These are phyloP conservation scores for Alternaria triticimaculans DNA, from an alignment of 2,329 filamentous ascomycete species.

Conservation along the genomic window DNA sequence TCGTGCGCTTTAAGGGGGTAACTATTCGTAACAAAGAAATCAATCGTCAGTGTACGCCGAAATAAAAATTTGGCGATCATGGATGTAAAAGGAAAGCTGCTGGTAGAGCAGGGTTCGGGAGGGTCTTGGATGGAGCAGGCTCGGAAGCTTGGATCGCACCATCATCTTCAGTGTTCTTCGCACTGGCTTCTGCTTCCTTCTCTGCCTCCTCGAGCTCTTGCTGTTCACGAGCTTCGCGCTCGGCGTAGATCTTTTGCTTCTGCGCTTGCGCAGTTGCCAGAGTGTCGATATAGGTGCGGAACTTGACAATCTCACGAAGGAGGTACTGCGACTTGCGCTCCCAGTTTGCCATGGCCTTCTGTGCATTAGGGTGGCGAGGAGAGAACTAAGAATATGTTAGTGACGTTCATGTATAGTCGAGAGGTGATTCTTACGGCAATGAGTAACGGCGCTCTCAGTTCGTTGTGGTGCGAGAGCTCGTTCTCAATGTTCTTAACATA, in stretches of 20 bases:
- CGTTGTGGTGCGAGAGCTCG: constrained; percentile 86
- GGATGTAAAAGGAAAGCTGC: constrained; percentile 12
- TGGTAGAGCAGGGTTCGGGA: constrained; percentile 2
- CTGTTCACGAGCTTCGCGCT: constrained; percentile 40
- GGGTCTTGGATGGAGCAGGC: constrained; percentile 13
- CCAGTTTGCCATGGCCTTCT: constrained; percentile 93
- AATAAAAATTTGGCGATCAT: constrained; percentile 15
- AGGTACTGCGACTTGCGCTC: constrained; percentile 94
- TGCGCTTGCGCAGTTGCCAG: constrained; percentile 73
- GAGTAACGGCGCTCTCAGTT: constrained; percentile 84
- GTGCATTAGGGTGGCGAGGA: constrained; percentile 78
- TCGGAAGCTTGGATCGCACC: constrained; percentile 45
- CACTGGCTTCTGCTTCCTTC: constrained; percentile 16
- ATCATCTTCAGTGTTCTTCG: constrained; percentile 33
- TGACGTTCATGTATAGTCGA: background rate
- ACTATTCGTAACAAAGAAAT: constrained; percentile 30
- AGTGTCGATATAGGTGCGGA: constrained; percentile 90
- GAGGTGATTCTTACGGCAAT: constrained; percentile 66
- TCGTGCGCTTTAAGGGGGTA: constrained; percentile 45
- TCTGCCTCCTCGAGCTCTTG: constrained; percentile 21
- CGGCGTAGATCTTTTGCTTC: constrained; percentile 72
- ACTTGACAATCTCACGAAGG: constrained; percentile 93
- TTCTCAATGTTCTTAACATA: constrained; percentile 88
- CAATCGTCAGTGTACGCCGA: constrained; percentile 36
- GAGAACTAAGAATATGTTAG: constrained; percentile 66